Evolutionary conservation across 1,284 basidiomycete species (phyloP), one percentile per base, ranked within the genome.

Genomic region (Neonothopanus nambi): DNA sequence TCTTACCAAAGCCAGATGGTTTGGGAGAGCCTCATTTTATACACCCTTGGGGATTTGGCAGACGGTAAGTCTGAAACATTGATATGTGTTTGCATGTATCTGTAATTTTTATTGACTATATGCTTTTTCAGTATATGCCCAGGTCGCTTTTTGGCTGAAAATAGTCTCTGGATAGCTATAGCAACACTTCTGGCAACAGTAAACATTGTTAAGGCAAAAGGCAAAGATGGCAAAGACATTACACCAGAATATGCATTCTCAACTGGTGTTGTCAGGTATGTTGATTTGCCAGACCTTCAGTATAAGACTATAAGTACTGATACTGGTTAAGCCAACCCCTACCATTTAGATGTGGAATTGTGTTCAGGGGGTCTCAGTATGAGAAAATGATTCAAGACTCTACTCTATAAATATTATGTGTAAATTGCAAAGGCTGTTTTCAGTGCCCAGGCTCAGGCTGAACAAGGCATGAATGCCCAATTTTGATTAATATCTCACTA

Each of bases 11-110:
- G n/a, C n/a, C n/a, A n/a, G n/a, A n/a, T n/a, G n/a, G n/a, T n/a
- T n/a, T n/a, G 38, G 38, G 7, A 39, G 6, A 39, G n/a, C 15
- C n/a, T 39, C 15, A 39, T 39, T 15, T 39, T 39, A 7, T n/a
- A n/a, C n/a, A n/a, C n/a, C n/a, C n/a, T n/a, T n/a, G n/a, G n/a
- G 76, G 76, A 7, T 78, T 77, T 61, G 76, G 76, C 35, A 67
- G 76, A 50, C 65, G 76, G 75, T 75, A 51, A 63, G 66, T 49
- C n/a, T n/a, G 6, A 17, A 15, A n/a, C 20, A 17, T 37, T 24
- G 21, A 20, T 42, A 39, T 46, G 46, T 9, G 20, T 48, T 42
- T 30, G 51, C 39, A 39, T 26, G 54, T 37, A 8, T n/a, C 35
- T 9, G n/a, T 36, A 9, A 36, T 17, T 6, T 15, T 17, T 15